phyloP scores from a whole-genome alignment of 805 yeast genomes.

The Myxozyma geophila region DNA sequence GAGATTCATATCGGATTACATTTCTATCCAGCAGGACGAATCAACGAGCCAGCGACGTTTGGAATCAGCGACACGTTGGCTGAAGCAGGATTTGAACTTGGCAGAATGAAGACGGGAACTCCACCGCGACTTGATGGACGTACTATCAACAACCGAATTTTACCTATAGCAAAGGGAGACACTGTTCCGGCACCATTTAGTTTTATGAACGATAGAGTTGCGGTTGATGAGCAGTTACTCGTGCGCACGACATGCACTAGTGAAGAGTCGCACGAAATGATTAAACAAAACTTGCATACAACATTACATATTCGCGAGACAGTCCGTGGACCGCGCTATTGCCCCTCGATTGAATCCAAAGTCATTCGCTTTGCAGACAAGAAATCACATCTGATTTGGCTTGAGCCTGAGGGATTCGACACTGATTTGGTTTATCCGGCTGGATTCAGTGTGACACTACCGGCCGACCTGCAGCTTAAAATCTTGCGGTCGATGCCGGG shows the following conservation, averaged over 20 bases:
- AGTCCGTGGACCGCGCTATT: slow-evolving; percentile 94
- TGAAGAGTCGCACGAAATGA: slow-evolving; percentile 68
- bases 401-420: slow-evolving; percentile 94
- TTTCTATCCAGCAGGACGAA: slow-evolving; percentile 85
- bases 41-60: slow-evolving; percentile 89
- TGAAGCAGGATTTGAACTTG: slow-evolving; percentile 79
- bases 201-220: slow-evolving; percentile 70
- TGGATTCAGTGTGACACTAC: slow-evolving; percentile 96
- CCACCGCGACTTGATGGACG: slow-evolving; percentile 84
- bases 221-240: slow-evolving; percentile 53
- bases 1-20: slow-evolving; percentile 90
- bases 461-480: slow-evolving; percentile 82
- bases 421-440: slow-evolving; percentile 91
- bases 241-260: slow-evolving; percentile 85
- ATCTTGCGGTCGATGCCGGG: slow-evolving; percentile 84
- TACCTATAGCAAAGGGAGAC: slow-evolving; percentile 79
- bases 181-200: slow-evolving; percentile 89
- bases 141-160: slow-evolving; percentile 68
- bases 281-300: slow-evolving; percentile 72
- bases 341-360: slow-evolving; percentile 95
- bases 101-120: slow-evolving; percentile 94
- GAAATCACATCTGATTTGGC: slow-evolving; percentile 80
- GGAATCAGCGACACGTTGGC: slow-evolving; percentile 81
- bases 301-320: slow-evolving; percentile 91
- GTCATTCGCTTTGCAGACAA: slow-evolving; percentile 79